phyloP scores from a whole-genome alignment of 352 stramenopile genomes.

The Globisporangium middletonii region DNA sequence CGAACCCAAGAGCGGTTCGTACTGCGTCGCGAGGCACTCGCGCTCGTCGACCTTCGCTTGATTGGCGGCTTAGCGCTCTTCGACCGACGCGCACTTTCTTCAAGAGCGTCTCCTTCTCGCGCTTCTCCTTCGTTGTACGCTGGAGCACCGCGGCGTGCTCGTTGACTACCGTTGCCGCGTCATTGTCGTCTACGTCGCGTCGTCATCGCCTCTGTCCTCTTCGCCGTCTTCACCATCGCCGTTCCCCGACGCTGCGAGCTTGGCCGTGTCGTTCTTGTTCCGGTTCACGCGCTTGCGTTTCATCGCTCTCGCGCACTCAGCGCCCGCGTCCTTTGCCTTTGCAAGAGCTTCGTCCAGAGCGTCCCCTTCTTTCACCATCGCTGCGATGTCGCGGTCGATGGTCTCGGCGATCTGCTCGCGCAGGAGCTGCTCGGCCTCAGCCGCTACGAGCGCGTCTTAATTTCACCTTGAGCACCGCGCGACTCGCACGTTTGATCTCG shows the following conservation, averaged over 20 bases:
- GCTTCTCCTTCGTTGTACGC: conserved; percentile 13
- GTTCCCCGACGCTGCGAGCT: conserved; percentile 12
- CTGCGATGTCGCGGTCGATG: conserved; percentile 12
- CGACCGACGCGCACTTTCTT: conserved; percentile 18
- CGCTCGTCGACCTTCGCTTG: conserved; percentile 25
- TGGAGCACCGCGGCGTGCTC: conserved; percentile 11
- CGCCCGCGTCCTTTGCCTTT: conserved; percentile 1
- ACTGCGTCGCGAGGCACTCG: conserved; percentile 40
- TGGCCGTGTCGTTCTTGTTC: conserved; percentile 16
- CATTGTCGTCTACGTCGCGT: neutral
- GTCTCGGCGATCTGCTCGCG: conserved; percentile 14
- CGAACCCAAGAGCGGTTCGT: conserved; percentile 39
- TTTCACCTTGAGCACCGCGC: conserved; percentile 72
- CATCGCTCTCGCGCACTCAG: conserved; percentile 18
- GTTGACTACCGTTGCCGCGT: conserved; percentile 7
- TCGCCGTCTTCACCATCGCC: conserved; percentile 1
- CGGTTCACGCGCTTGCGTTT: conserved; percentile 26
- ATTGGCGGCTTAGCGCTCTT: conserved; percentile 22
- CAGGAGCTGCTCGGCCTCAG: conserved; percentile 16
- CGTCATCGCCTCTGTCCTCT: conserved; percentile 14
- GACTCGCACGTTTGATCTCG: conserved; percentile 41
- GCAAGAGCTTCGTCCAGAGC: conserved; percentile 10
- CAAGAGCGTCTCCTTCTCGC: conserved; percentile 22
- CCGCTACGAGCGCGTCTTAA: conserved; percentile 7
- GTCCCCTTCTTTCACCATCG: conserved; percentile 14